These are phyloP conservation scores for Crithidia acanthocephali DNA, from an alignment of 208 protist genomes.

Conservation along the genomic window DNA sequence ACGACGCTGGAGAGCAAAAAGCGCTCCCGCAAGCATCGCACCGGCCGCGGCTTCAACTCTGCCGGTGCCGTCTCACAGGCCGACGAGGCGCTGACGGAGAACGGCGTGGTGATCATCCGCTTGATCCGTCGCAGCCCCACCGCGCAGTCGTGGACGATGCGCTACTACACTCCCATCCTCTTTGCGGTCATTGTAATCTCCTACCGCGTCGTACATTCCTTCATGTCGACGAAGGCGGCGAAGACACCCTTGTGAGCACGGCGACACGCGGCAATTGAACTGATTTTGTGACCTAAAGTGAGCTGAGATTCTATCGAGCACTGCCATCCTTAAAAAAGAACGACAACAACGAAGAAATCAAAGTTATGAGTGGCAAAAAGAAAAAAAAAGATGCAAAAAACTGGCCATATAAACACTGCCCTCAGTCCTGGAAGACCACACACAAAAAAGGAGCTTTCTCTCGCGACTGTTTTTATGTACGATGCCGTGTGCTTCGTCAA, in stretches of 20 bases:
- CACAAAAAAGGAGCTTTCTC: too few species aligned
- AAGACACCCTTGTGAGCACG: slow-evolving; percentile 8
- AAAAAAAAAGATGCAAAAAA: too few species aligned
- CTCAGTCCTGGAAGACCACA: too few species aligned
- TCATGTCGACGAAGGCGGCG: slow-evolving; percentile 18
- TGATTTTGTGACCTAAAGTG: background rate
- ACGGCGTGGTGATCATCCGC: slow-evolving; percentile 37
- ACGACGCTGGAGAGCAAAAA: slow-evolving; percentile 9
- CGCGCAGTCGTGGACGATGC: slow-evolving; percentile 15
- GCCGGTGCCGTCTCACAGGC: slow-evolving; percentile 14
- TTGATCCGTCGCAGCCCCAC: slow-evolving; percentile 23
- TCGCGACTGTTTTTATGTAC: too few species aligned
- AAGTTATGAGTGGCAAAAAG: too few species aligned
- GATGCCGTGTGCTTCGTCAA: too few species aligned
- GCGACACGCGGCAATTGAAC: too few species aligned
- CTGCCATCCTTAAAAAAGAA: background rate
- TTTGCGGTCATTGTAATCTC: slow-evolving; percentile 40
- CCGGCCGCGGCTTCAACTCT: slow-evolving; percentile 19
- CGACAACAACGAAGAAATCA: too few species aligned
- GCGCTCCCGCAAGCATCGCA: slow-evolving; percentile 37
- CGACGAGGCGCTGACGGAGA: slow-evolving; percentile 31
- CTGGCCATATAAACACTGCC: too few species aligned
- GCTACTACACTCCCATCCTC: slow-evolving; percentile 32
- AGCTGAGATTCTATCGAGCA: background rate
- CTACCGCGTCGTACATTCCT: slow-evolving; percentile 32